phyloP scores from a whole-genome alignment of 257 asterid genomes.

The Gynochthodes officinalis region DNA sequence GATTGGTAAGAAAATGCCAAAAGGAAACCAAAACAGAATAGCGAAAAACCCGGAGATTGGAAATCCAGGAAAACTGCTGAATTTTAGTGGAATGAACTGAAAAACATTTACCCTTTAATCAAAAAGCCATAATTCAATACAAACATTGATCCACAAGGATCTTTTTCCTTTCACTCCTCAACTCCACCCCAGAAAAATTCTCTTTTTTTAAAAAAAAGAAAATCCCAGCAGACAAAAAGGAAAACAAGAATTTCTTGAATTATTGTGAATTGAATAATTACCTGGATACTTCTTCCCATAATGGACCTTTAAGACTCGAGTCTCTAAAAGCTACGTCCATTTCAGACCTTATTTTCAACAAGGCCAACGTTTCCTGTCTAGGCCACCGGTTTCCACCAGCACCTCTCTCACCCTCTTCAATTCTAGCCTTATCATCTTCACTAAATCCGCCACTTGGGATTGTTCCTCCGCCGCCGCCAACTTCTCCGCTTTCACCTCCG shows the following conservation, averaged over 20 bases:
- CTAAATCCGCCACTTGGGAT: slow-evolving; percentile 31
- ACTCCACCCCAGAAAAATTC: not conserved
- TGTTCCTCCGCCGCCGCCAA: slow-evolving; percentile 30
- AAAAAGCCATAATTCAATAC: slow-evolving; percentile 19
- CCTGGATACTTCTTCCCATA: slow-evolving; percentile 98
- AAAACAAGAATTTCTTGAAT: slow-evolving; percentile 5
- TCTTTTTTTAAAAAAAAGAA: not conserved
- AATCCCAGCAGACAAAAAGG: not conserved
- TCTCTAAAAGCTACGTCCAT: slow-evolving; percentile 82
- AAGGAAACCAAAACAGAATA: slow-evolving; percentile 36
- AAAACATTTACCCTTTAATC: slow-evolving; percentile 24
- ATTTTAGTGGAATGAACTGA: slow-evolving; percentile 40
- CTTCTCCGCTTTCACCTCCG: slow-evolving; percentile 73
- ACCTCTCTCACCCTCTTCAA: slow-evolving; percentile 54
- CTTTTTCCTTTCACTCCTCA: slow-evolving; percentile 12
- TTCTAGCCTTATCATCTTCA: slow-evolving; percentile 30
- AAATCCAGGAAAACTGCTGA: slow-evolving; percentile 52
- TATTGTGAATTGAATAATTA: slow-evolving; percentile 9
- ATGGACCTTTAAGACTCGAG: slow-evolving; percentile 90
- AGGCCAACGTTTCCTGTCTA: slow-evolving; percentile 81
- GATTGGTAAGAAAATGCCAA: slow-evolving; percentile 51
- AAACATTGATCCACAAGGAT: slow-evolving; percentile 36
- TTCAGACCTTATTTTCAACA: slow-evolving; percentile 80
- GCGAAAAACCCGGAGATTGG: slow-evolving; percentile 42
- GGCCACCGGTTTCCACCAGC: slow-evolving; percentile 91